These are phyloP conservation scores for Apiospora marii DNA, from an alignment of 2,329 filamentous ascomycete species.

Conservation along the genomic window DNA sequence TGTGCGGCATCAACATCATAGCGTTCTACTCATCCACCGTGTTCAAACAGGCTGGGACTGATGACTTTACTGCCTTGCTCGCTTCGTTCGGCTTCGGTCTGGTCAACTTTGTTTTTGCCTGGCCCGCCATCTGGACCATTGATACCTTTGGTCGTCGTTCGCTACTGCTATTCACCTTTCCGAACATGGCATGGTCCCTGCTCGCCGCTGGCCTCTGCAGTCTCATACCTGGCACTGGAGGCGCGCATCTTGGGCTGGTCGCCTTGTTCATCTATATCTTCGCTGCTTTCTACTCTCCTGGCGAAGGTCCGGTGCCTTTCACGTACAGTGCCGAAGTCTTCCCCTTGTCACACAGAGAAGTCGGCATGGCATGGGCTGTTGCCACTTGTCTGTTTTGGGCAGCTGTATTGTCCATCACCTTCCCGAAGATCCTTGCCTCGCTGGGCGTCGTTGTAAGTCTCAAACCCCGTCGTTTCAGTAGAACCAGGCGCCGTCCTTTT, in stretches of 20 bases:
- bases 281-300: constrained; percentile 64
- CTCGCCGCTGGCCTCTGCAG: constrained; percentile 64
- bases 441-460: constrained; percentile 43
- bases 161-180: constrained; percentile 71
- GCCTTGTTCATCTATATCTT: constrained; percentile 65
- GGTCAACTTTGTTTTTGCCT: constrained; percentile 72
- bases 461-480: not conserved
- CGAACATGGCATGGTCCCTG: constrained; percentile 69
- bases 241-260: constrained; percentile 49
- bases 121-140: constrained; percentile 70
- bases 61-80: constrained; percentile 62
- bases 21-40: constrained; percentile 71
- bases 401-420: constrained; percentile 64
- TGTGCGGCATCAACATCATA: constrained; percentile 56
- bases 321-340: constrained; percentile 72
- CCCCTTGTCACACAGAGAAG: constrained; percentile 70
- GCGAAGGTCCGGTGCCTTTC: constrained; percentile 70
- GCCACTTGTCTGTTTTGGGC: constrained; percentile 68
- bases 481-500: not conserved
- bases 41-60: constrained; percentile 65
- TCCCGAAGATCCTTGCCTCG: constrained; percentile 58
- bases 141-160: constrained; percentile 71
- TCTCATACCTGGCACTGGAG: constrained; percentile 46
- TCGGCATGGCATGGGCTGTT: constrained; percentile 72
- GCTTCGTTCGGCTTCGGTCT: constrained; percentile 72